These are phyloP conservation scores for Penicillium crystallinum DNA, from an alignment of 495 filamentous ascomycete genomes.

Conservation along the genomic window DNA sequence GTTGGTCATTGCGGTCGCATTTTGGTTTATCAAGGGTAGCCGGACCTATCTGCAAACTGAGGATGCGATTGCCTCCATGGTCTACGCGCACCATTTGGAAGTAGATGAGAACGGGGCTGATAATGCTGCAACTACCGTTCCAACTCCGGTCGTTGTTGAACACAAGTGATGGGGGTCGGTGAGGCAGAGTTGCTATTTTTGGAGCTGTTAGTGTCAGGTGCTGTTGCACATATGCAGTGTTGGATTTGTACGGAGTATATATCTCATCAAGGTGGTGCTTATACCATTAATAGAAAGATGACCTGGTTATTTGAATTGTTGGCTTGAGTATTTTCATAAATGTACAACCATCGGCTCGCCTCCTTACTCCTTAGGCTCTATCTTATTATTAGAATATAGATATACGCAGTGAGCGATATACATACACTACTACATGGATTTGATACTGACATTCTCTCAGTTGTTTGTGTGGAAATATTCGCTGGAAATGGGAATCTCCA, in stretches of 20 bases:
- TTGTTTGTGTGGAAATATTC: too few species aligned
- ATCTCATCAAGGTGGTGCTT: neutral
- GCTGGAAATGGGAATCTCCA: too few species aligned
- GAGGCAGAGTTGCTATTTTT: neutral
- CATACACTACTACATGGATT: too few species aligned
- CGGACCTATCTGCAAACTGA: slow-evolving; percentile 38
- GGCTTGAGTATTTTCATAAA: too few species aligned
- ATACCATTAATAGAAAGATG: neutral
- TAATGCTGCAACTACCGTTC: neutral
- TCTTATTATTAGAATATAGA: too few species aligned
- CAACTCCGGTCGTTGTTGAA: neutral
- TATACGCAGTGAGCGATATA: too few species aligned
- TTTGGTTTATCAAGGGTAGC: slow-evolving; percentile 40
- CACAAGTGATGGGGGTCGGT: neutral
- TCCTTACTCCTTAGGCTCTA: too few species aligned
- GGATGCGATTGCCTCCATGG: slow-evolving; percentile 37
- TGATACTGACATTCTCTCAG: too few species aligned
- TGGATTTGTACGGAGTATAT: neutral
- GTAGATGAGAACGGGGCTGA: slow-evolving; percentile 2
- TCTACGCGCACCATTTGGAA: slow-evolving; percentile 38
- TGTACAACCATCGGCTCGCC: too few species aligned
- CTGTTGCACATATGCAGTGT: neutral
- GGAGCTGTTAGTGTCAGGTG: neutral
- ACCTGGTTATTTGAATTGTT: too few species aligned
- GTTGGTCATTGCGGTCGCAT: slow-evolving; percentile 40